phyloP scores from a whole-genome alignment of 1,139 yeast species.

The Saccharomyces hybrid region DNA sequence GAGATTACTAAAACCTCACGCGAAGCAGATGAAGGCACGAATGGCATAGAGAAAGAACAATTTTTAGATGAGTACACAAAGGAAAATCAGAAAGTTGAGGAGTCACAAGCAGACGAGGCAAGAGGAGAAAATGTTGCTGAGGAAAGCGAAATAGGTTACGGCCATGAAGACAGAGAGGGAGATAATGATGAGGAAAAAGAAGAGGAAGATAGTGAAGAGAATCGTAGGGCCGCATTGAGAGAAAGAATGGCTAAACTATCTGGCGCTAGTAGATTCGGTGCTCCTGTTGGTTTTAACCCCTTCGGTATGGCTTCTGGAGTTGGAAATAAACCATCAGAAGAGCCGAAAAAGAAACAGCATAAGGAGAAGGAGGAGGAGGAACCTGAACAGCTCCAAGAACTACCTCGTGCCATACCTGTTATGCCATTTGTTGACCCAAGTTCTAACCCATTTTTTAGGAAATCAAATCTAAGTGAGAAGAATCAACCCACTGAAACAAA shows the following conservation, averaged over 20 bases:
- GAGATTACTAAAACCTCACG: not conserved
- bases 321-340: not conserved
- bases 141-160: constrained; percentile 10
- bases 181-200: constrained; percentile 37
- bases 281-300: constrained; percentile 56
- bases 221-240: constrained; percentile 68
- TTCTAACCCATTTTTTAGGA: constrained; percentile 17
- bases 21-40: not conserved
- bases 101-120: not conserved
- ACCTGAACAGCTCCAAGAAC: constrained; percentile 16
- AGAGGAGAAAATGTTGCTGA: constrained; percentile 13
- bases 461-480: not conserved
- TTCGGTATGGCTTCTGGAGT: constrained; percentile 38
- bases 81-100: constrained; percentile 11
- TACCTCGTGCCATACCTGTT: constrained; percentile 42
- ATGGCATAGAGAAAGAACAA: not conserved
- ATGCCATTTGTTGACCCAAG: constrained; percentile 42
- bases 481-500: constrained; percentile 5
- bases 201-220: constrained; percentile 67
- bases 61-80: constrained; percentile 1
- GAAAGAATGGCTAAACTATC: constrained; percentile 96
- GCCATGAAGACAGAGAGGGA: constrained; percentile 9
- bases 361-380: constrained; percentile 22
- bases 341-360: constrained; percentile 11
- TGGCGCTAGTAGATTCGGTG: constrained; percentile 80